Percentiles rank a stretch among this genome's conserved stretches.
Conservation (phyloP, 305 asterid species). For the Fraxinus velutina region DNA sequence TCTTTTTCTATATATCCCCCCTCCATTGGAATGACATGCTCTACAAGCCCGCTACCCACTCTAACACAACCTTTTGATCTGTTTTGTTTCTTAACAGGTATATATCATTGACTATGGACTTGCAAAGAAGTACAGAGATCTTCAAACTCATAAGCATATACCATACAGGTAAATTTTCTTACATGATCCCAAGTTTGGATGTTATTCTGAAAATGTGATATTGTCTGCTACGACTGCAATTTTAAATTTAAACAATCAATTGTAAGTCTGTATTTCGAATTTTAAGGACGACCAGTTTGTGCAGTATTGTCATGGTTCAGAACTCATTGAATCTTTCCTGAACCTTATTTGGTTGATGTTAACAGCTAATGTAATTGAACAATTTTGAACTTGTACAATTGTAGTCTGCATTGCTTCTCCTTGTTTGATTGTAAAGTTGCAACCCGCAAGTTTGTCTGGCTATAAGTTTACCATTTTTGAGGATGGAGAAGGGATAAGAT, state of each 20-base stretch:
- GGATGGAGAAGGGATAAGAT: not conserved
- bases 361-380: not conserved
- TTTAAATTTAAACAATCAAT: not conserved
- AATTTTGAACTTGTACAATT: not conserved
- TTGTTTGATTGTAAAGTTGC: not conserved
- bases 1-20: not conserved
- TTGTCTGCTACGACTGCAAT: not conserved
- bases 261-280: not conserved
- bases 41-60: not conserved
- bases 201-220: not conserved
- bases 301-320: not conserved
- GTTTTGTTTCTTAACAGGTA: constrained; percentile 34
- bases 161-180: constrained; percentile 39
- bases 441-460: not conserved
- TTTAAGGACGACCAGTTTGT: not conserved
- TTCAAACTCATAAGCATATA: constrained; percentile 50
- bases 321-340: not conserved
- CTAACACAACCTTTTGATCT: not conserved
- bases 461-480: not conserved
- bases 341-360: not conserved
- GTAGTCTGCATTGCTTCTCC: not conserved
- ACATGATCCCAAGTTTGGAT: not conserved
- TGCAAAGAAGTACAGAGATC: constrained; percentile 56
- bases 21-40: not conserved
- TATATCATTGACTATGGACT: constrained; percentile 60